Conservation (phyloP, 2,329 filamentous ascomycete genomes). For the Trichoderma semiorbis region DNA sequence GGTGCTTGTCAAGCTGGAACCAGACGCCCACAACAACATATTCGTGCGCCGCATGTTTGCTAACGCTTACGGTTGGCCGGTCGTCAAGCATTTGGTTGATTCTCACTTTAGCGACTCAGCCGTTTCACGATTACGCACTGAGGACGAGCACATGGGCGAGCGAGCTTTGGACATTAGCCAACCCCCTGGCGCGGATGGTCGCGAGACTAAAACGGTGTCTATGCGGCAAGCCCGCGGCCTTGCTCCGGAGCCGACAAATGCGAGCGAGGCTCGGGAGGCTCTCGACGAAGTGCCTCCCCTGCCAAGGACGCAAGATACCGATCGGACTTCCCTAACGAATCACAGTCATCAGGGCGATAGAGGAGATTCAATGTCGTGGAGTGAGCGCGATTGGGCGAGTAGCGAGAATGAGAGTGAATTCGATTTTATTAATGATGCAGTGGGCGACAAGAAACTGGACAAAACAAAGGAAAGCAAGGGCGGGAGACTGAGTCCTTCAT, state of each 20-base stretch:
- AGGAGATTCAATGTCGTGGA: slow-evolving; percentile 61
- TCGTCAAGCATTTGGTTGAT: slow-evolving; percentile 90
- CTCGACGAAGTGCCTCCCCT: slow-evolving; percentile 43
- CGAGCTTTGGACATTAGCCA: slow-evolving; percentile 60
- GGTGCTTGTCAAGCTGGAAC: slow-evolving; percentile 90
- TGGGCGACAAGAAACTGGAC: slow-evolving; percentile 12
- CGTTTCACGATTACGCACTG: slow-evolving; percentile 60
- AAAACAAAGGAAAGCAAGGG: slow-evolving; percentile 11
- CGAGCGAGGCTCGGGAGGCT: slow-evolving; percentile 35
- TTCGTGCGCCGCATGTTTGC: slow-evolving; percentile 94
- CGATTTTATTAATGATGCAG: slow-evolving; percentile 22
- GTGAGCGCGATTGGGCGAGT: slow-evolving; percentile 61
- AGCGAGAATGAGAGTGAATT: slow-evolving; percentile 45
- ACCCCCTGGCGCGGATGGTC: slow-evolving; percentile 59
- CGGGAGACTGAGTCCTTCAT: slow-evolving; percentile 27
- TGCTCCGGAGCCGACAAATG: slow-evolving; percentile 20
- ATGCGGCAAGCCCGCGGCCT: slow-evolving; percentile 19
- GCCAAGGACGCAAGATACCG: slow-evolving; percentile 30
- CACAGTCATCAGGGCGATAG: slow-evolving; percentile 5
- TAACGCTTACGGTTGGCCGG: slow-evolving; percentile 97
- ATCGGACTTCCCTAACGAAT: slow-evolving; percentile 21
- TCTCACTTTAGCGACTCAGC: slow-evolving; percentile 81
- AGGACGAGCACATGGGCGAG: slow-evolving; percentile 64
- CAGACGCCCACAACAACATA: slow-evolving; percentile 98
- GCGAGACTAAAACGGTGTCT: slow-evolving; percentile 51